Percentiles rank a stretch among this genome's conserved stretches.
phyloP scores from a whole-genome alignment of 225 moss, liverwort and hornwort species.

The Physcomitrium patens region DNA sequence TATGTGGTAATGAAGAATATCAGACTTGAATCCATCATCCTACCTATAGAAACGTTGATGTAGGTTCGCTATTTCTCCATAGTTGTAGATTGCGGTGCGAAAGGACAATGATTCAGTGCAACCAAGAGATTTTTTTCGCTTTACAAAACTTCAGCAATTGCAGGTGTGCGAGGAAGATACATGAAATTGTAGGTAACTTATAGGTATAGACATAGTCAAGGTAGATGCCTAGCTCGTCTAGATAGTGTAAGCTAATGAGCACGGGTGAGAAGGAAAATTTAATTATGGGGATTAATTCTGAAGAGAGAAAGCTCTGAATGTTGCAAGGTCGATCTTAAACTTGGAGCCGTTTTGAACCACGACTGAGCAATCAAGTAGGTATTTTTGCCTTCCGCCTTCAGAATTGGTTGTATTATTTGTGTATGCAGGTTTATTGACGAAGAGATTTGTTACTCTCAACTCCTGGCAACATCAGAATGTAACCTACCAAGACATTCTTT shows the following conservation, averaged over 20 bases:
- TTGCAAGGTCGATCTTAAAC: conserved; percentile 34
- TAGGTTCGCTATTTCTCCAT: conserved; percentile 12
- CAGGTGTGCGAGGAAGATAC: not conserved
- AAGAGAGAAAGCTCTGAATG: conserved; percentile 52
- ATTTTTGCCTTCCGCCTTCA: conserved; percentile 19
- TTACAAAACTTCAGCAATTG: not conserved
- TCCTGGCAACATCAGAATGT: conserved; percentile 1
- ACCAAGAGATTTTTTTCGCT: conserved; percentile 9
- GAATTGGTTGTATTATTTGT: conserved; percentile 29
- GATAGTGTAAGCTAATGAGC: conserved; percentile 26
- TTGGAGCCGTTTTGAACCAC: conserved; percentile 43
- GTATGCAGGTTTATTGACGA: conserved; percentile 10
- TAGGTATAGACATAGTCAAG: conserved; percentile 22
- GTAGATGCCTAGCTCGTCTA: conserved; percentile 17
- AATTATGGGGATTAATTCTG: conserved; percentile 50
- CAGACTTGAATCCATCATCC: conserved; percentile 22
- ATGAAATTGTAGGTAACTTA: conserved; percentile 2
- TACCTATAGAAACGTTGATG: conserved; percentile 20
- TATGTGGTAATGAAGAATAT: conserved; percentile 16
- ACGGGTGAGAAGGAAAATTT: conserved; percentile 35
- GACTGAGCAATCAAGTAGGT: conserved; percentile 50
- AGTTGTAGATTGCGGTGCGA: conserved; percentile 18
- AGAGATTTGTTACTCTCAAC: conserved; percentile 24
- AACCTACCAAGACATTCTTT: conserved; percentile 2
- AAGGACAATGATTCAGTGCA: conserved; percentile 24